phyloP scores from a whole-genome alignment of 192 early-diverging fungal genomes.

The Podila epigama region DNA sequence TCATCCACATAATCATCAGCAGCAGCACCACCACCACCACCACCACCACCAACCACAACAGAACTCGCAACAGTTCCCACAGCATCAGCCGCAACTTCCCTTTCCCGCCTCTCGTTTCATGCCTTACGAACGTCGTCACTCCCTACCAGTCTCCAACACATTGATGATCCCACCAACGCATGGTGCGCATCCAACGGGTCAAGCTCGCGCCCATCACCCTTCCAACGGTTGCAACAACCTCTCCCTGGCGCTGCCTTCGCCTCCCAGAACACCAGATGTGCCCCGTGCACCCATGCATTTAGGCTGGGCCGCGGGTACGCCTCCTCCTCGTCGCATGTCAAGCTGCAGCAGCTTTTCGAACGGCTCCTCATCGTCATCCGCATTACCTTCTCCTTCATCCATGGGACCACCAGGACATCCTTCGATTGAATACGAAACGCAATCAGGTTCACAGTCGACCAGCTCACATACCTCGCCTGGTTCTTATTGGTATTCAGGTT shows the following conservation, averaged over 20 bases:
- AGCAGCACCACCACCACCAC: not conserved
- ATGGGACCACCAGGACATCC: not conserved
- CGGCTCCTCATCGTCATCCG: not conserved
- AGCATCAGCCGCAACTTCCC: not conserved
- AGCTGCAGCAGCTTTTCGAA: not conserved
- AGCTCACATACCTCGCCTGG: not conserved
- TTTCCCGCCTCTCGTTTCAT: constrained; percentile 3
- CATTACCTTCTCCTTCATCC: not conserved
- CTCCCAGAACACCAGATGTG: constrained; percentile 35
- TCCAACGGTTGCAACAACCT: not conserved
- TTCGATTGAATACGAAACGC: not conserved
- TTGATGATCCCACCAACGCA: not conserved
- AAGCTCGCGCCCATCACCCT: not conserved
- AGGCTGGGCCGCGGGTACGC: not conserved
- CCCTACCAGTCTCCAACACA: constrained; percentile 12
- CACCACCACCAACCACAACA: not conserved
- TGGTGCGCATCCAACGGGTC: not conserved
- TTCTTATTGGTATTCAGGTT: not conserved
- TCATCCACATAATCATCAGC: not conserved
- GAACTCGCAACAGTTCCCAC: not conserved
- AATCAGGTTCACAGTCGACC: too few relatives aligned
- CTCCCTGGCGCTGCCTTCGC: constrained; percentile 11
- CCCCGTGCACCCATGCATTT: not conserved
- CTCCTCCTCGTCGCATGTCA: not conserved
- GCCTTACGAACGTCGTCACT: constrained; percentile 34